phyloP scores from a whole-genome alignment of 805 yeast species.

The Starmera quercuum region DNA sequence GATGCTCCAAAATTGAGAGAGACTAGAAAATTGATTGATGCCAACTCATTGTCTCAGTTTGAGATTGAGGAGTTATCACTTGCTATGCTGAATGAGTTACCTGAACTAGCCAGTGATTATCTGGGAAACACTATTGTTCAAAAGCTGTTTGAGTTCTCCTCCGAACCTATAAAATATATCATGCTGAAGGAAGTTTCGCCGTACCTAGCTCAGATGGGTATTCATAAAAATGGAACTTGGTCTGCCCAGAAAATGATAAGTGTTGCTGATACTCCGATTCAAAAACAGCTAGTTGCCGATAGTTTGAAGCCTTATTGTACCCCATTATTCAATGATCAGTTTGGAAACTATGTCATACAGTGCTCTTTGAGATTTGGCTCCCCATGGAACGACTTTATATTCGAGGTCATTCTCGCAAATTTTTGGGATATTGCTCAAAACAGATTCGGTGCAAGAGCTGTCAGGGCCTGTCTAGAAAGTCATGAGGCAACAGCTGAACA shows the following conservation, averaged over 20 bases:
- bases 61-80: slow-evolving; percentile 79
- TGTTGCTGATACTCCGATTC: slow-evolving; percentile 55
- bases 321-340: slow-evolving; percentile 86
- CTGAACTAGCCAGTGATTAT: slow-evolving; percentile 87
- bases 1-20: slow-evolving; percentile 89
- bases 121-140: slow-evolving; percentile 95
- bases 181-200: slow-evolving; percentile 77
- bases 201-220: slow-evolving; percentile 82
- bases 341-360: slow-evolving; percentile 94
- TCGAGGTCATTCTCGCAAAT: slow-evolving; percentile 71
- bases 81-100: slow-evolving; percentile 81
- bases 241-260: slow-evolving; percentile 94
- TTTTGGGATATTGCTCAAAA: slow-evolving; percentile 80
- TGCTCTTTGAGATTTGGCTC: slow-evolving; percentile 86
- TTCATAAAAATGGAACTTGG: slow-evolving; percentile 98
- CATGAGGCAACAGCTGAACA: slow-evolving; percentile 61
- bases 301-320: slow-evolving; percentile 76
- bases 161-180: slow-evolving; percentile 64
- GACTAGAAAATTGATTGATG: slow-evolving; percentile 65
- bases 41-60: slow-evolving; percentile 38
- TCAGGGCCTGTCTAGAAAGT: slow-evolving; percentile 87
- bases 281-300: slow-evolving; percentile 56
- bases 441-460: slow-evolving; percentile 92
- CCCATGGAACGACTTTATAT: slow-evolving; percentile 85
- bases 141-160: slow-evolving; percentile 69